phyloP scores from a whole-genome alignment of 768 basidiomycete species.

The Mycena rosella region DNA sequence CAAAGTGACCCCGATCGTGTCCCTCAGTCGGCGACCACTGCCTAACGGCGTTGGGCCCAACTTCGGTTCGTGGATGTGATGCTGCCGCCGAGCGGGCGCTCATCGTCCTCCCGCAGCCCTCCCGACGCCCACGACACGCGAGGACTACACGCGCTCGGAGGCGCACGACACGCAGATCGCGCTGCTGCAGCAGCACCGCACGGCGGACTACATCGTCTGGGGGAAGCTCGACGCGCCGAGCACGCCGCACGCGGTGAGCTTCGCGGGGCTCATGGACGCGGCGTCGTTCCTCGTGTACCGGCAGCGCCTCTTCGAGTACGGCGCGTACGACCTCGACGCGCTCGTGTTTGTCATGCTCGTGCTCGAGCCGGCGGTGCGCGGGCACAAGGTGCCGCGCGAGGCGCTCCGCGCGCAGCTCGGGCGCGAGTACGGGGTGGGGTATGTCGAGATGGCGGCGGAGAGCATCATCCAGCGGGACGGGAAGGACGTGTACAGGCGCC shows the following conservation, averaged over 20 bases:
- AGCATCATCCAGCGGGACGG: constrained; percentile 7
- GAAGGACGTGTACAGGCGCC: constrained; percentile 11
- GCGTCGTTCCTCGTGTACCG: constrained; percentile 12
- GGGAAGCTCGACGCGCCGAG: constrained; percentile 5
- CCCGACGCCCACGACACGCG: not conserved
- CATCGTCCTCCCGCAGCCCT: not conserved
- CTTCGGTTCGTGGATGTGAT: not conserved
- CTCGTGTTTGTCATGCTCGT: constrained; percentile 15
- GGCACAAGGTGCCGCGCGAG: constrained; percentile 4
- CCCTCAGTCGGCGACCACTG: not conserved
- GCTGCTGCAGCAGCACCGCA: not conserved
- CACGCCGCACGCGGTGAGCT: constrained; percentile 11
- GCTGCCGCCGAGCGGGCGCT: not conserved
- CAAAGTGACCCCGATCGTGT: not conserved
- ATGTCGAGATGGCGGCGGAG: constrained; percentile 1
- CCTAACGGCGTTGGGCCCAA: constrained; percentile 1
- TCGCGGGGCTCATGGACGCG: not conserved
- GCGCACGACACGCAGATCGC: constrained; percentile 11
- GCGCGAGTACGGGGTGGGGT: constrained; percentile 11
- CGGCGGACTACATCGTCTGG: constrained; percentile 17
- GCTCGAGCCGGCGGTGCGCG: constrained; percentile 14
- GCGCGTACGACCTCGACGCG: constrained; percentile 20
- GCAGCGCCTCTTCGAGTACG: constrained; percentile 9
- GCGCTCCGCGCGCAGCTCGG: constrained; percentile 16
- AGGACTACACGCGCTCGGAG: constrained; percentile 7